Conservation (phyloP, 352 stramenopile species). For the Pythium phragmitis region DNA sequence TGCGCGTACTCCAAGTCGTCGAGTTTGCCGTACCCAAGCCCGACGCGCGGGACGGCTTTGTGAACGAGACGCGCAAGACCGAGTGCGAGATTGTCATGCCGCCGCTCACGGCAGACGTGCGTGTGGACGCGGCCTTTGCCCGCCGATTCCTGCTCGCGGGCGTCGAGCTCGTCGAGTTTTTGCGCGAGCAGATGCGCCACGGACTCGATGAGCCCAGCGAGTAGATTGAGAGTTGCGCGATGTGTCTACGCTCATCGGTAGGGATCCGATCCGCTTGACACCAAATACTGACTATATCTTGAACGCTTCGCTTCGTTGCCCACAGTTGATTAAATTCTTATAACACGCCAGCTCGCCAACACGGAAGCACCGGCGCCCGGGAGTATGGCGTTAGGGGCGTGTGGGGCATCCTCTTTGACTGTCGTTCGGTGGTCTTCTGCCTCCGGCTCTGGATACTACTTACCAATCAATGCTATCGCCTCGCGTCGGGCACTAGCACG, state of each 20-base stretch:
- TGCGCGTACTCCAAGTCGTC: conserved; percentile 34
- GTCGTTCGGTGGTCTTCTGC: too few relatives aligned
- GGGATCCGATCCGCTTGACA: too few relatives aligned
- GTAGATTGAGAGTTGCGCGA: too few relatives aligned
- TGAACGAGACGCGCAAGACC: conserved; percentile 50
- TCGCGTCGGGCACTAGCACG: conserved; percentile 13
- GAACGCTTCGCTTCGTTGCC: too few relatives aligned
- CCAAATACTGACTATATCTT: too few relatives aligned
- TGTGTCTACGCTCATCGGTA: too few relatives aligned
- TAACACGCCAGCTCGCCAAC: too few relatives aligned
- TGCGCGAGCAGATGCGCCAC: conserved; percentile 30
- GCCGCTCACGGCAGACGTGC: conserved; percentile 48
- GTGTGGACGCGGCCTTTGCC: conserved; percentile 51
- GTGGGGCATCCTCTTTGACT: too few relatives aligned
- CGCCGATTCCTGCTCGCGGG: conserved; percentile 53
- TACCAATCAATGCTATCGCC: conserved; percentile 19
- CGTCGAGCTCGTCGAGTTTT: conserved; percentile 65
- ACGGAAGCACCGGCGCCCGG: too few relatives aligned
- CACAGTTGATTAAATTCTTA: too few relatives aligned
- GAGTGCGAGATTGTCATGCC: conserved; percentile 69
- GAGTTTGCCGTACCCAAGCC: conserved; percentile 57
- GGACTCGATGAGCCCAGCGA: background rate
- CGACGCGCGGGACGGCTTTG: conserved; percentile 45
- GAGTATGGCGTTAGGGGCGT: too few relatives aligned
- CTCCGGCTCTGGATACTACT: too few relatives aligned